These are phyloP conservation scores for Favolaschia claudopus DNA, from an alignment of 768 basidiomycete genomes.

Conservation along the genomic window DNA sequence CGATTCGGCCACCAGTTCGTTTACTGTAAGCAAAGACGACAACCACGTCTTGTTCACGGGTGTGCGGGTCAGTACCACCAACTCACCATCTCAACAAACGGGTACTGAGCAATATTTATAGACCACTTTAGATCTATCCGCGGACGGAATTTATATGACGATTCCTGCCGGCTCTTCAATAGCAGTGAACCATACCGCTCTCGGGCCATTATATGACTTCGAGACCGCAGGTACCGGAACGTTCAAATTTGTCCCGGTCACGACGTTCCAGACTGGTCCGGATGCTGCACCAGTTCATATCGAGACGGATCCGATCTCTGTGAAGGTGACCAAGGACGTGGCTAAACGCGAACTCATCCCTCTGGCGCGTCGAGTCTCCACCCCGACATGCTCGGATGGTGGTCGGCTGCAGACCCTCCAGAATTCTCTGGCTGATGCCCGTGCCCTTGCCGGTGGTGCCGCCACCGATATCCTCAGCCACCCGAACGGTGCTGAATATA, in stretches of 20 bases:
- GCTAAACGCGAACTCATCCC: slow-evolving; percentile 13
- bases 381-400: slow-evolving; percentile 6
- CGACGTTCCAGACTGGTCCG: slow-evolving; percentile 15
- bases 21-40: slow-evolving; percentile 15
- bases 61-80: slow-evolving; percentile 1
- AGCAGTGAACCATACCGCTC: slow-evolving; percentile 20
- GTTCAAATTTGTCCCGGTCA: slow-evolving; percentile 8
- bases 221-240: slow-evolving; percentile 14
- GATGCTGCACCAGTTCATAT: slow-evolving; percentile 5
- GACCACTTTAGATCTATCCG: slow-evolving; percentile 10
- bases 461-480: slow-evolving; percentile 17
- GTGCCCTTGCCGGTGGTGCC: slow-evolving; percentile 18
- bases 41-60: slow-evolving; percentile 15
- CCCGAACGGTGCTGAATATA: slow-evolving; percentile 12
- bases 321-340: slow-evolving; percentile 15
- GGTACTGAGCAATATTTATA: background rate
- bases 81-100: background rate
- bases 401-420: slow-evolving; percentile 3
- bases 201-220: slow-evolving; percentile 20
- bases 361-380: slow-evolving; percentile 14
- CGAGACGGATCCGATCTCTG: background rate
- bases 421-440: slow-evolving; percentile 9
- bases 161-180: slow-evolving; percentile 23
- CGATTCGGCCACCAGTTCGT: slow-evolving; percentile 11
- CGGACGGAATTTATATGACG: slow-evolving; percentile 14